Conservation (phyloP, 2,329 filamentous ascomycete species). For the Neoscytalidium dimidiatum region DNA sequence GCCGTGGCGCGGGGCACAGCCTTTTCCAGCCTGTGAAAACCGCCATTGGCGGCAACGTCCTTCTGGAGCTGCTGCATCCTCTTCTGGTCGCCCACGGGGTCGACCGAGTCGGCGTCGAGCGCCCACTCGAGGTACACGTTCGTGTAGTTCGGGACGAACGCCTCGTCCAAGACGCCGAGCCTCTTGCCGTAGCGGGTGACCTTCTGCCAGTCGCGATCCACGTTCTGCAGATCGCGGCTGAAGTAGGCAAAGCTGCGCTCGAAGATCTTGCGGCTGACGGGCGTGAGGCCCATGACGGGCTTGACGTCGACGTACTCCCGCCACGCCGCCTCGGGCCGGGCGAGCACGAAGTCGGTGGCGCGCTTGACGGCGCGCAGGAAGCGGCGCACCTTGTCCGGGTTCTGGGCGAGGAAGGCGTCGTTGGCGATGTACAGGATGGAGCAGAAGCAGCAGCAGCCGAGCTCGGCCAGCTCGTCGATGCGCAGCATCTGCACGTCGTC, state of each 20-base stretch:
- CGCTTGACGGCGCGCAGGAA: conserved; percentile 75
- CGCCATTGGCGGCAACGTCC: conserved; percentile 64
- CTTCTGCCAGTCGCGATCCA: conserved; percentile 73
- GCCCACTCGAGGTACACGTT: conserved; percentile 70
- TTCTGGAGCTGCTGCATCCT: conserved; percentile 70
- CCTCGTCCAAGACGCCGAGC: conserved; percentile 64
- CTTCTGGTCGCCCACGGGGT: conserved; percentile 74
- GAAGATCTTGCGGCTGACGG: conserved; percentile 76
- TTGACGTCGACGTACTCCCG: conserved; percentile 72
- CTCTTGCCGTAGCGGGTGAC: conserved; percentile 77
- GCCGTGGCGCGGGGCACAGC: neutral
- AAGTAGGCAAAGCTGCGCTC: conserved; percentile 79
- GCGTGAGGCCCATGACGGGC: conserved; percentile 63
- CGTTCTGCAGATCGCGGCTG: conserved; percentile 73
- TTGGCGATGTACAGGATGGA: conserved; percentile 80
- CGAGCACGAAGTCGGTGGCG: conserved; percentile 72
- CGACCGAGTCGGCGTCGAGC: conserved; percentile 63
- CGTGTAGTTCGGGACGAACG: conserved; percentile 73
- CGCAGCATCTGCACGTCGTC: conserved; percentile 77
- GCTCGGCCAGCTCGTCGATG: conserved; percentile 76
- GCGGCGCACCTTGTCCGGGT: conserved; percentile 65
- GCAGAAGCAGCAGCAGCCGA: conserved; percentile 84
- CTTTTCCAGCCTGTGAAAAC: conserved; percentile 57
- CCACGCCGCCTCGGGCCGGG: conserved; percentile 64
- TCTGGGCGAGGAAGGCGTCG: conserved; percentile 65